Base-by-base conservation (phyloP, 805 yeast species). In the Teunomyces panamensis region DNA sequence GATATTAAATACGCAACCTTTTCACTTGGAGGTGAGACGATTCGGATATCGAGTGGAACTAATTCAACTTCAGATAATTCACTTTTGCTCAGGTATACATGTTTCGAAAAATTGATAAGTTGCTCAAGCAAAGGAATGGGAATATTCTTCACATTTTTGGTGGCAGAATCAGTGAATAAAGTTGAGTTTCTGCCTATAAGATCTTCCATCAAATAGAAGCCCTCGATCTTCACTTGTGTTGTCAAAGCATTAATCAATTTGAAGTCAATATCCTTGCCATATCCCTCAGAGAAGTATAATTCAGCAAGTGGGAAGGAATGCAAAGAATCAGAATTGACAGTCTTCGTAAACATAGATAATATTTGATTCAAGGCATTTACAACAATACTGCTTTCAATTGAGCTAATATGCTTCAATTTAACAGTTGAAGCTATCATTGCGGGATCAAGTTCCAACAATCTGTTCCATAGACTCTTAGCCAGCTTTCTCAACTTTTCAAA, bases 261-360 rank as follows among this genome's bases (percentile, higher is more conserved):
- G 36, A 29, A 44, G 10, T 57, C 60, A 6, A 61, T 56, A 8
- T 42, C 48, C 9, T 28, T 27, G 5, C 41, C 37, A 26, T 47
- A 52, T 9, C 51, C 55, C 4, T 30, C 20, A 29, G 46, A 50
- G 45, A 47, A 53, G 24, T 46, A 53, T 13, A 45, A 48, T 26
- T 49, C 74, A 3, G 77, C 71, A 47, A 67, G 71, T 3, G 77
- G 69, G n/a, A 69, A 56, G 4, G 62, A 63, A 0, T 69, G 65
- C n/a, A 60, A 54, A 11, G 65, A 59, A 17, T 77, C 70, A 3
- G 58, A 50, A 17, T 72, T 69, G 2, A 75, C 72, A 0, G 77
- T 63, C 43, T 75, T 76, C n/a, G 74, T 71, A 53, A 78, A 70
- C 8, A 80, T 67, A 2, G 71, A 65, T 4, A 81, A 58, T 1